These are phyloP conservation scores for Grosmannia huntii DNA, from an alignment of 2,329 filamentous ascomycete genomes.

Conservation along the genomic window DNA sequence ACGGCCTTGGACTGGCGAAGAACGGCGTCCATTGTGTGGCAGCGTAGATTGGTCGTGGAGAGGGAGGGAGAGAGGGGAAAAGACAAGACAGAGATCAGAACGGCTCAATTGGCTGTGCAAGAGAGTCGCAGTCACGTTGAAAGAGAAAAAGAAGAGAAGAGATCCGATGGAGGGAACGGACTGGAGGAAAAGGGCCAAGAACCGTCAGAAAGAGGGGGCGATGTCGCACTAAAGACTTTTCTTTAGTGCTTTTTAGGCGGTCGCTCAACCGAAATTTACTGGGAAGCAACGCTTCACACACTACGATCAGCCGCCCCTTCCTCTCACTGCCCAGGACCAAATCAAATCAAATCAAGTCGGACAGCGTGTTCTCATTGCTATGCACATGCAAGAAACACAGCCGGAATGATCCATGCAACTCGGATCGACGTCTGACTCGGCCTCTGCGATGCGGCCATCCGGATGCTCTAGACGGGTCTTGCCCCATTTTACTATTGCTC, in stretches of 20 bases:
- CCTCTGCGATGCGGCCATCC: neutral
- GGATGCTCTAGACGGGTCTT: neutral
- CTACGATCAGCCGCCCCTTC: too few species aligned
- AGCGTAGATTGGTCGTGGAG: neutral
- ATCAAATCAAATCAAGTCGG: too few species aligned
- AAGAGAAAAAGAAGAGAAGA: neutral
- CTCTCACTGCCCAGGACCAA: too few species aligned
- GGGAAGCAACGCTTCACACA: neutral
- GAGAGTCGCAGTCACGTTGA: neutral
- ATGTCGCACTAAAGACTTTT: neutral
- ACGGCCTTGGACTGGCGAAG: conserved; percentile 91
- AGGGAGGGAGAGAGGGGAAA: neutral
- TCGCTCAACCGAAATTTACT: neutral
- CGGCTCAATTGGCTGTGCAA: neutral
- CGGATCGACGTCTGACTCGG: too few species aligned
- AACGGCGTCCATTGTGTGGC: conserved; percentile 70
- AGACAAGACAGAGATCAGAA: neutral
- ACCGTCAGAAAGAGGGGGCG: neutral
- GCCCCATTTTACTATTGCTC: neutral
- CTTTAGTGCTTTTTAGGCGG: neutral
- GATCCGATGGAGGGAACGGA: neutral
- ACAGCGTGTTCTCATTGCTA: too few species aligned
- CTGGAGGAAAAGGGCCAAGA: neutral
- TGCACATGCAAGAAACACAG: too few species aligned
- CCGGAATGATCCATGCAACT: too few species aligned